These are phyloP conservation scores for Pseudogymnoascus sp. DNA, from an alignment of 2,329 filamentous ascomycete genomes.

Conservation along the genomic window DNA sequence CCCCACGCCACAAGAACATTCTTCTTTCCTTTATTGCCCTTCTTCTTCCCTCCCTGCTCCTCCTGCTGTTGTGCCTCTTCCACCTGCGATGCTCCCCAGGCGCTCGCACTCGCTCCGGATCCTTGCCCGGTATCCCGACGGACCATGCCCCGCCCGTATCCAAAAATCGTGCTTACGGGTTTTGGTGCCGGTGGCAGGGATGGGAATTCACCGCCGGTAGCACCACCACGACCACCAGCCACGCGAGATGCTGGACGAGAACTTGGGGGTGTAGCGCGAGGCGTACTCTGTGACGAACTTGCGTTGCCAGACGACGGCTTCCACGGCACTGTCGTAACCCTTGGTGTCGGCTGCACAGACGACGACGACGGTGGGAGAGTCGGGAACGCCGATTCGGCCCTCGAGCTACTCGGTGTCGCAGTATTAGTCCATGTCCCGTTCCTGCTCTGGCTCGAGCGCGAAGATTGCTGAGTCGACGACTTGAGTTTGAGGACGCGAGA, in stretches of 20 bases:
- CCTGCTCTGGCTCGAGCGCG: slow-evolving; percentile 48
- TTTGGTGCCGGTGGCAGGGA: slow-evolving; percentile 73
- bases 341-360: slow-evolving; percentile 27
- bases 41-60: slow-evolving; percentile 39
- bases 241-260: slow-evolving; percentile 15
- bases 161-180: slow-evolving; percentile 53
- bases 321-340: slow-evolving; percentile 37
- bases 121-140: slow-evolving; percentile 46
- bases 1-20: slow-evolving; percentile 56
- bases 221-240: not conserved
- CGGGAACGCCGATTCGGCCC: not conserved
- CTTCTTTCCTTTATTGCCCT: slow-evolving; percentile 52
- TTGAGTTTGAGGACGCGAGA: slow-evolving; percentile 57
- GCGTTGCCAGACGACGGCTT: slow-evolving; percentile 16
- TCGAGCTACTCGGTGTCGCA: slow-evolving; percentile 17
- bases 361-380: not conserved
- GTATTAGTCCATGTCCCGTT: slow-evolving; percentile 44
- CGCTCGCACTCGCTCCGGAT: slow-evolving; percentile 17
- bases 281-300: slow-evolving; percentile 29
- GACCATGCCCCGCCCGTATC: slow-evolving; percentile 49
- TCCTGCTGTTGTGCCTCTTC: slow-evolving; percentile 20
- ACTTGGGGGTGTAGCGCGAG: slow-evolving; percentile 27
- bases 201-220: slow-evolving; percentile 61
- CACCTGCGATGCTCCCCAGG: slow-evolving; percentile 20
- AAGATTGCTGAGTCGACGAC: slow-evolving; percentile 60